Conservation (phyloP, 768 basidiomycete genomes). For the Suillus occidentalis region DNA sequence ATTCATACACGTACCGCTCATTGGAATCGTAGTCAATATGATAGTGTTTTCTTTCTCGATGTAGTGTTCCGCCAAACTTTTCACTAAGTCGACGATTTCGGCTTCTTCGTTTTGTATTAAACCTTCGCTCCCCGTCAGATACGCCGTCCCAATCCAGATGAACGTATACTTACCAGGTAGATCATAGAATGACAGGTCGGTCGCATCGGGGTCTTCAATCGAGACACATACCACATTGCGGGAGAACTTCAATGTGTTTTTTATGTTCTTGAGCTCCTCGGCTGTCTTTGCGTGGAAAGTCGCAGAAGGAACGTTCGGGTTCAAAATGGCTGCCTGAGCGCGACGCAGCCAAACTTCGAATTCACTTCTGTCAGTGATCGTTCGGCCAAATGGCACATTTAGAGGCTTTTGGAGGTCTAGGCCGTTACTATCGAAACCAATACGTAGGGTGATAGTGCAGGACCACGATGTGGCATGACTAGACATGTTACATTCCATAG, state of each 20-base stretch:
- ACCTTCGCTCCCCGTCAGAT: conserved; percentile 31
- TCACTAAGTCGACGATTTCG: conserved; percentile 43
- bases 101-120: conserved; percentile 50
- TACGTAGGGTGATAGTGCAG: conserved; percentile 44
- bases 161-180: conserved; percentile 33
- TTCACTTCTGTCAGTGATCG: conserved; percentile 37
- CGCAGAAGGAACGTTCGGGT: conserved; percentile 36
- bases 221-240: conserved; percentile 43
- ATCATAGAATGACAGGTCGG: conserved; percentile 42
- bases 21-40: conserved; percentile 53
- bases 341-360: conserved; percentile 58
- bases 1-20: conserved; percentile 42
- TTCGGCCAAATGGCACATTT: conserved; percentile 41
- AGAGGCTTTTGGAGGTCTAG: conserved; percentile 18
- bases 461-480: conserved; percentile 29
- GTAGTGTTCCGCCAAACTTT: conserved; percentile 48
- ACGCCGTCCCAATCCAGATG: not conserved
- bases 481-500: conserved; percentile 38
- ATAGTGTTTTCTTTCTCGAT: conserved; percentile 48
- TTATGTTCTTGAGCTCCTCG: conserved; percentile 10
- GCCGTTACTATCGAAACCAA: conserved; percentile 37
- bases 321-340: conserved; percentile 59
- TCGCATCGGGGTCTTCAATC: conserved; percentile 37
- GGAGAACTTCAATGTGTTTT: conserved; percentile 34
- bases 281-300: conserved; percentile 19